A percentile compares a stretch with the other conserved stretches of the same genome.
phyloP scores from a whole-genome alignment of 1,284 basidiomycete genomes.

The Malassezia yamatoensis region DNA sequence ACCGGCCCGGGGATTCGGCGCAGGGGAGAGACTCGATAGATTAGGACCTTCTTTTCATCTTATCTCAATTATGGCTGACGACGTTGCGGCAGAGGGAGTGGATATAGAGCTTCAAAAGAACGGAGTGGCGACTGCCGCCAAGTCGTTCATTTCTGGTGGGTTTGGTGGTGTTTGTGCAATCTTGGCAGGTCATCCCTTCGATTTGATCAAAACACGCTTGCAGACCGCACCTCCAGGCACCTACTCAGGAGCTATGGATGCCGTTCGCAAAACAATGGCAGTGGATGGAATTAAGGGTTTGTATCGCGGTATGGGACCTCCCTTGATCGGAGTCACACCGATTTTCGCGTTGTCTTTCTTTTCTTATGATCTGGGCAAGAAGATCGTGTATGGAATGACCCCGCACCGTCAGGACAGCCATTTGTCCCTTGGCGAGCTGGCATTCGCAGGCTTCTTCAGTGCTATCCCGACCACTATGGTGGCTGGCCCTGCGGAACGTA shows the following conservation, averaged over 20 bases:
- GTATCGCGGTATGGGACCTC: constrained; percentile 62
- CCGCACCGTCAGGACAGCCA: constrained; percentile 57
- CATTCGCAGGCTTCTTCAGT: constrained; percentile 84
- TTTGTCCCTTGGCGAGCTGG: constrained; percentile 73
- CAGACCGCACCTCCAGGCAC: constrained; percentile 83
- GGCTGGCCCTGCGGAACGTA: constrained; percentile 88
- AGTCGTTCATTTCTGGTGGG: constrained; percentile 57
- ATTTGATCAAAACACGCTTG: constrained; percentile 81
- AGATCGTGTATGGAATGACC: constrained; percentile 62
- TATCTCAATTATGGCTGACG: constrained; percentile 30
- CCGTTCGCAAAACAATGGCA: constrained; percentile 77
- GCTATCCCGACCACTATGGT: constrained; percentile 84
- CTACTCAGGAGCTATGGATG: constrained; percentile 87
- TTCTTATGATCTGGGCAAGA: constrained; percentile 91
- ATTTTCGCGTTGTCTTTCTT: constrained; percentile 98
- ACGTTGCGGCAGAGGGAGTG: constrained; percentile 20
- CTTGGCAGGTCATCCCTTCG: constrained; percentile 91
- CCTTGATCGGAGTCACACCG: constrained; percentile 88
- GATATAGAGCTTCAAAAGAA: constrained; percentile 20
- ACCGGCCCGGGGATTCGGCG: background rate
- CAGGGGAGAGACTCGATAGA: too few relatives aligned
- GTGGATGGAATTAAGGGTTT: constrained; percentile 78
- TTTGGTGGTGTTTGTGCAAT: constrained; percentile 79
- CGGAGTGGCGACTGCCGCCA: constrained; percentile 36
- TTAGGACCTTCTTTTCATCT: background rate